Evolutionary conservation across 106 monocot genomes (phyloP).

Genomic region (Chionographis japonica): DNA sequence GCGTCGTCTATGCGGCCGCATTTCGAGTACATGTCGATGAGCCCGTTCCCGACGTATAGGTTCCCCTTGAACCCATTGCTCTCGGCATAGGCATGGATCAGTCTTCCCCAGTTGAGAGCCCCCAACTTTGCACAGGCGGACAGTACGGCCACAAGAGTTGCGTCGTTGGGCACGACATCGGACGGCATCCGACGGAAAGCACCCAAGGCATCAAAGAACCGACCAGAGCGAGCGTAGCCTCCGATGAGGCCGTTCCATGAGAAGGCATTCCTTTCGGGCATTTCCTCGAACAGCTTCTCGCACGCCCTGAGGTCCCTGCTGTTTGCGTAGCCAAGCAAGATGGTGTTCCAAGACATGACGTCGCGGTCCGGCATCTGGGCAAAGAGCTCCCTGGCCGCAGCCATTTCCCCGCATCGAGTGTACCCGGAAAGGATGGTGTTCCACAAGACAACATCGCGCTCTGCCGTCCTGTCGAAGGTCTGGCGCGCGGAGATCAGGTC

Average conservation of each 20-base stretch:
- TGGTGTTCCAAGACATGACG: constrained; percentile 53
- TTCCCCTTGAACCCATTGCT: constrained; percentile 21
- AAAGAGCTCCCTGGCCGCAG: constrained; percentile 33
- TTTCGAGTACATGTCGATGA: constrained; percentile 70
- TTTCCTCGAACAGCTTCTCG: constrained; percentile 36
- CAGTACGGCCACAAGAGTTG: constrained; percentile 35
- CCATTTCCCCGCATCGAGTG: constrained; percentile 28
- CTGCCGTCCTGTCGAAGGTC: constrained; percentile 27
- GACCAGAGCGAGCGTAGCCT: constrained; percentile 23
- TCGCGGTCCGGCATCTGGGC: constrained; percentile 43
- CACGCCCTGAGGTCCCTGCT: constrained; percentile 27
- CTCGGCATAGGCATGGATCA: constrained; percentile 44
- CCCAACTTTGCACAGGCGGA: constrained; percentile 50
- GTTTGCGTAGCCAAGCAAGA: constrained; percentile 44
- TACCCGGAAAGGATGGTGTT: constrained; percentile 53
- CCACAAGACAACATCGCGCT: constrained; percentile 47
- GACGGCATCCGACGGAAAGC: constrained; percentile 33
- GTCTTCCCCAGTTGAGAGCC: constrained; percentile 30
- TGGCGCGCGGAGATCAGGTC: constrained; percentile 25
- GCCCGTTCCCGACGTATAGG: constrained; percentile 32
- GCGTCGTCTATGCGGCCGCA: constrained; percentile 59
- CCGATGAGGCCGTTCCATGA: constrained; percentile 64
- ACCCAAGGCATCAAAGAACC: constrained; percentile 24
- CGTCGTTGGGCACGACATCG: constrained; percentile 42
- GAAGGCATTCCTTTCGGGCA: constrained; percentile 58